phyloP scores from a whole-genome alignment of 306 rosid genomes.

The Casuarina glauca region DNA sequence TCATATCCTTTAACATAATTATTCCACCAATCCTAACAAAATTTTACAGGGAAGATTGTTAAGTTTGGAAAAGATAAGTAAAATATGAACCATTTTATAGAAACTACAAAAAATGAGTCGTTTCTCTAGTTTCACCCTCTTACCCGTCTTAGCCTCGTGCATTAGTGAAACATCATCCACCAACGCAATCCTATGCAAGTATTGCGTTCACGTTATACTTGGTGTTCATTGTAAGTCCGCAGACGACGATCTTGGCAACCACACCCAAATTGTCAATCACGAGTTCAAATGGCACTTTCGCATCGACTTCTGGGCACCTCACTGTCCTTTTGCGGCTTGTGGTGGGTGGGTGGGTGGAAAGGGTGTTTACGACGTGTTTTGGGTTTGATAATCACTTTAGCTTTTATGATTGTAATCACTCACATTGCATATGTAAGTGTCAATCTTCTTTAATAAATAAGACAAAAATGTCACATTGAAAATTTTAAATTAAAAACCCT shows the following conservation, averaged over 20 bases:
- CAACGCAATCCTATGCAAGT: neutral
- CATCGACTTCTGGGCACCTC: neutral
- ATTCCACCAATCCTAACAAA: no score
- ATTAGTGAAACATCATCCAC: neutral
- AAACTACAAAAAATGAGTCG: neutral
- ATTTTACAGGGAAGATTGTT: neutral
- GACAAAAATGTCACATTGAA: no score
- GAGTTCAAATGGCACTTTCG: neutral
- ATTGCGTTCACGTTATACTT: neutral
- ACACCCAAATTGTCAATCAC: neutral
- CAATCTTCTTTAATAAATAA: no score
- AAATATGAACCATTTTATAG: neutral
- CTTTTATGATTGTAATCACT: neutral
- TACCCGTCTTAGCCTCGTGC: neutral
- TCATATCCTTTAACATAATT: no score
- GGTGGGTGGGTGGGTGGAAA: neutral
- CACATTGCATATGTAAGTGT: neutral
- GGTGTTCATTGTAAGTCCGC: neutral
- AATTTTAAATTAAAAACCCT: no score
- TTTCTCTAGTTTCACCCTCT: neutral
- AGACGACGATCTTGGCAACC: neutral
- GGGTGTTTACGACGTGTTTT: neutral
- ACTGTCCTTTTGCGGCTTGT: neutral
- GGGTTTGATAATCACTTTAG: neutral
- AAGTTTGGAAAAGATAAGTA: neutral